Base-by-base conservation (phyloP, 2,329 filamentous ascomycete genomes). In the Exophiala aquamarina region DNA sequence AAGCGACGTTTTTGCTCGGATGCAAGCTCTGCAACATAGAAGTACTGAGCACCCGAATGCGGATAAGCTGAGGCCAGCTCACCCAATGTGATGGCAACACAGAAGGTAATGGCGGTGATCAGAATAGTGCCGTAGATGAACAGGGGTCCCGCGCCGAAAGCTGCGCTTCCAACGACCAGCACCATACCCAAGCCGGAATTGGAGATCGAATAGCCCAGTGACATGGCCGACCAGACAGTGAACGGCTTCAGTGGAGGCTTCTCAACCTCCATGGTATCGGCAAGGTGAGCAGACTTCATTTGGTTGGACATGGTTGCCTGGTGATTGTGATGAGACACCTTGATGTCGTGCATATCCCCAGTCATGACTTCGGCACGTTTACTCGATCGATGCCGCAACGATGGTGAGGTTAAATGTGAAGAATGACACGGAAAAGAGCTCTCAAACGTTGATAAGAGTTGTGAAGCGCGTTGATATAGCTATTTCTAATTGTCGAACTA, bases 21-120 rank as follows among this genome's bases (percentile, higher is more conserved):
- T 1, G 74, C 73, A 52, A 77, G 58, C 18, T 32, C 8, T 3
- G 17, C 31, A n/a, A 35, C 33, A 40, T 35, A 49, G 26, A 17
- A 40, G 31, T 39, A 40, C 18, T 40, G 34, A 0, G 74, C 75
- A 17, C 73, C 74, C 3, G 74, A 70, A 61, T 76, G 76, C 2
- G 74, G 75, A 57, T 75, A 61, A 4, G 73, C 69, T 44, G 69
- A 73, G 3, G 71, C 71, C 37, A 77, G 51, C 54, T 77, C 73
- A 9, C 26, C 19, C 3, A 50, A 26, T 13, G 43, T 32, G 17
- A 32, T 23, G 3, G 35, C 43, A 4, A 46, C 23, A 23, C 70
- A 73, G 1, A 64, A 66, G 3, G 71, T 72, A 39, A 75, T 63
- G 35, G 74, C 51, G 3, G 67, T 18, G 15, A 47, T 68, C 3